Evolutionary conservation across 495 filamentous ascomycete species (phyloP).

Genomic region (Pyrenopolyporus hunteri): DNA sequence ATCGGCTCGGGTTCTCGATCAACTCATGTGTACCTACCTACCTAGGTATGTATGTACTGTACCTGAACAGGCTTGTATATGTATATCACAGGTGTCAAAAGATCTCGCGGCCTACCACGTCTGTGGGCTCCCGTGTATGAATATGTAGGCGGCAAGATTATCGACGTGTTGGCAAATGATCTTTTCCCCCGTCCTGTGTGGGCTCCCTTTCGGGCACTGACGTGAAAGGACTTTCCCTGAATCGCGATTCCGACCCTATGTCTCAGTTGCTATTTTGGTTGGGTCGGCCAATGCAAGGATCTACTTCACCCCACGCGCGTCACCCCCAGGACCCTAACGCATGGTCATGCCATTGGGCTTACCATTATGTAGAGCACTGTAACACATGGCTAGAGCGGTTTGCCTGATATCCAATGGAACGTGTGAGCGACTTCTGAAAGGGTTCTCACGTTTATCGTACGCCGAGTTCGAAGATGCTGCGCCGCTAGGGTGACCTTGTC

Average conservation of each 20-base stretch:
- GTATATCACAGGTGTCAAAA: constrained; percentile 3
- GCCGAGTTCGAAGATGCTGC: constrained; percentile 9
- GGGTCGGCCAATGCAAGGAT: constrained; percentile 33
- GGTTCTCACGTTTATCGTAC: constrained; percentile 10
- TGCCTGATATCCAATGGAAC: constrained; percentile 20
- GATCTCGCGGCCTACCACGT: constrained; percentile 22
- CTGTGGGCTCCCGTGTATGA: constrained; percentile 16
- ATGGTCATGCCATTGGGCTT: constrained; percentile 22
- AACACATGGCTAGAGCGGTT: constrained; percentile 18
- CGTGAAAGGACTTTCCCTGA: constrained; percentile 20
- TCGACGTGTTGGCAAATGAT: constrained; percentile 33
- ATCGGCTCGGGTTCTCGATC: constrained; percentile 2
- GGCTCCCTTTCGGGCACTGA: constrained; percentile 2
- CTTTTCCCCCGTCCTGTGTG: constrained; percentile 17
- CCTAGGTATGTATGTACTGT: not conserved
- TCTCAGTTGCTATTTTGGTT: constrained; percentile 26
- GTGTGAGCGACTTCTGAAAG: constrained; percentile 2
- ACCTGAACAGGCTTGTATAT: not conserved
- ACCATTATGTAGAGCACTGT: constrained; percentile 21
- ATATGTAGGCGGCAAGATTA: constrained; percentile 11
- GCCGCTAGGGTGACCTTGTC: constrained; percentile 19
- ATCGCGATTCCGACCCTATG: constrained; percentile 29
- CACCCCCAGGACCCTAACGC: constrained; percentile 13
- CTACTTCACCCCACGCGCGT: constrained; percentile 35
- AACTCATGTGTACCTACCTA: not conserved